A percentile compares a stretch with the other conserved stretches of the same genome.
These are phyloP conservation scores for Claviceps arundinis DNA, from an alignment of 2,329 filamentous ascomycete species.

Conservation along the genomic window DNA sequence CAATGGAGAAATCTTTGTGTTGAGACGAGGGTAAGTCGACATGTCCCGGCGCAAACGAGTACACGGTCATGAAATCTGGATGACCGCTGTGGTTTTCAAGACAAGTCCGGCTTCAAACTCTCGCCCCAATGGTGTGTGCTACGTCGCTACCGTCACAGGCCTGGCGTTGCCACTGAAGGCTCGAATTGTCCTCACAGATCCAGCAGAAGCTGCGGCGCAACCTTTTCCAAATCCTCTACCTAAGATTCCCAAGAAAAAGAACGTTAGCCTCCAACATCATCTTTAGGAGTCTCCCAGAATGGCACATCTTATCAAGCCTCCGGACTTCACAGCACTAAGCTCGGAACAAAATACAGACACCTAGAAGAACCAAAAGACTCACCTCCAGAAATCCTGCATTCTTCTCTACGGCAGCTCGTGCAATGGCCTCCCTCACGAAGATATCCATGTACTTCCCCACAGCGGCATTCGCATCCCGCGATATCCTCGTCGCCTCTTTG, in stretches of 20 bases:
- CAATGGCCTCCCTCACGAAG: constrained; percentile 81
- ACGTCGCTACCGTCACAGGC: neutral
- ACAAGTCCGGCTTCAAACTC: neutral
- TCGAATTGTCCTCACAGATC: constrained; percentile 34
- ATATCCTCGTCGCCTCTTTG: constrained; percentile 56
- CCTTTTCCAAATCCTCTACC: constrained; percentile 81
- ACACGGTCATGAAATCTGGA: too few species aligned
- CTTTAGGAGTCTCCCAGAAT: too few species aligned
- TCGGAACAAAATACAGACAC: neutral
- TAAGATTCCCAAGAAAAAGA: constrained; percentile 18
- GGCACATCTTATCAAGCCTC: too few species aligned
- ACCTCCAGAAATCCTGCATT: constrained; percentile 62
- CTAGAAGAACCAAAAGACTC: constrained; percentile 15
- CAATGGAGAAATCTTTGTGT: too few species aligned
- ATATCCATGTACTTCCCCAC: constrained; percentile 80
- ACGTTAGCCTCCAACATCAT: neutral
- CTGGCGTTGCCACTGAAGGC: neutral
- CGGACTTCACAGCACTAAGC: too few species aligned
- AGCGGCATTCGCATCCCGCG: constrained; percentile 62
- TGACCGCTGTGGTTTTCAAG: neutral
- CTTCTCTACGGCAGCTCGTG: constrained; percentile 61
- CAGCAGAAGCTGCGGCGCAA: constrained; percentile 71
- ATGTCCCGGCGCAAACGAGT: too few species aligned
- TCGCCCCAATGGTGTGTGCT: neutral
- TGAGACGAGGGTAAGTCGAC: too few species aligned